Conservation (phyloP, 176 grass and related monocot genomes). For the Microstegium vimineum region DNA sequence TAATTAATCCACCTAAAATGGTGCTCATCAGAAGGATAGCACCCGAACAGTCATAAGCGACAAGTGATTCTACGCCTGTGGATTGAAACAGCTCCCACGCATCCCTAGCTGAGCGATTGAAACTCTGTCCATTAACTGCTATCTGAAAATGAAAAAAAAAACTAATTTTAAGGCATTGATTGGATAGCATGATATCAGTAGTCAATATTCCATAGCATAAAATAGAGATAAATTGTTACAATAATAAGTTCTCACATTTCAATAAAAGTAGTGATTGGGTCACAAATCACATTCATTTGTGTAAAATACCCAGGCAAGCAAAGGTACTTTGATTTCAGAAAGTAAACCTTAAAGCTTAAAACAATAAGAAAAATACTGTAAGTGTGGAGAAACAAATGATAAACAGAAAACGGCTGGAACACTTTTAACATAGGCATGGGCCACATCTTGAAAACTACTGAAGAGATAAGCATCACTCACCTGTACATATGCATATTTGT, state of each 20-base stretch:
- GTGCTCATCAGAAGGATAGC: conserved; percentile 91
- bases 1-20: conserved; percentile 84
- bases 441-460: conserved; percentile 6
- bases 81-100: conserved; percentile 99
- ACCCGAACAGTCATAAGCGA: conserved; percentile 98
- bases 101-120: conserved; percentile 90
- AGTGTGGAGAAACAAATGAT: background rate
- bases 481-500: conserved; percentile 99
- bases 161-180: background rate
- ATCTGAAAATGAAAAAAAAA: conserved; percentile 68
- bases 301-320: background rate
- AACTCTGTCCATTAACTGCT: conserved; percentile 81
- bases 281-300: background rate
- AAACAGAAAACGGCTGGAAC: conserved; percentile 13
- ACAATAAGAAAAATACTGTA: background rate
- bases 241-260: background rate
- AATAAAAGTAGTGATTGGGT: background rate
- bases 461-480: conserved; percentile 35
- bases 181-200: background rate
- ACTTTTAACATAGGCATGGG: background rate
- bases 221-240: background rate
- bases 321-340: background rate
- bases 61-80: conserved; percentile 82
- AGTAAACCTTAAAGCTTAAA: background rate
- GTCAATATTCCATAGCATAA: background rate